These are phyloP conservation scores for Plantago elongata DNA, from an alignment of 257 asterid genomes.

Conservation along the genomic window DNA sequence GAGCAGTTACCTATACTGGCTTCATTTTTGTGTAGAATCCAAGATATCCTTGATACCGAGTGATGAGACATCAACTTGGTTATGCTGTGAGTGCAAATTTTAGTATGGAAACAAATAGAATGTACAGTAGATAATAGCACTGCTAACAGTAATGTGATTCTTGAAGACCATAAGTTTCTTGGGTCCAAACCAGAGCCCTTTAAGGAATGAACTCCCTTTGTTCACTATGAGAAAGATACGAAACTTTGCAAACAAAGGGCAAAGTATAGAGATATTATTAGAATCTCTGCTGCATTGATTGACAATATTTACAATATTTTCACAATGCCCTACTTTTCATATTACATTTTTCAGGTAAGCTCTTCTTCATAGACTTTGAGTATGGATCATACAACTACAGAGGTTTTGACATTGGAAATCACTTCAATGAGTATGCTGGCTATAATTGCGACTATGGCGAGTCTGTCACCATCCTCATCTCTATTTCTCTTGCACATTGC, in stretches of 20 bases:
- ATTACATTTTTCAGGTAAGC: slow-evolving; percentile 54
- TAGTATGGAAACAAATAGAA: background rate
- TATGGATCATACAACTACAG: slow-evolving; percentile 88
- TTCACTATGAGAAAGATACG: slow-evolving; percentile 17
- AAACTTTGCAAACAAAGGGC: slow-evolving; percentile 1
- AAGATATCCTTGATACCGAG: background rate
- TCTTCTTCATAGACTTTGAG: slow-evolving; percentile 95
- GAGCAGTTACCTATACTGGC: slow-evolving; percentile 1
- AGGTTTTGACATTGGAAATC: slow-evolving; percentile 98
- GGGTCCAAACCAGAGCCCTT: slow-evolving; percentile 11
- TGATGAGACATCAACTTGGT: background rate
- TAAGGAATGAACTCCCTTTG: slow-evolving; percentile 7
- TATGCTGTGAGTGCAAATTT: background rate
- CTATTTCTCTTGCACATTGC: slow-evolving; percentile 4
- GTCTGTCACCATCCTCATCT: slow-evolving; percentile 41
- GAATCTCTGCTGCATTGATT: slow-evolving; percentile 6
- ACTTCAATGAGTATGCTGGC: slow-evolving; percentile 98
- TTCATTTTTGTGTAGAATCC: slow-evolving; percentile 7
- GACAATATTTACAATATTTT: slow-evolving; percentile 11
- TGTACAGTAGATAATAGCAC: slow-evolving; percentile 8
- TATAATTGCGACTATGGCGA: slow-evolving; percentile 86
- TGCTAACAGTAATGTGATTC: background rate
- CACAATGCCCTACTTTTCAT: slow-evolving; percentile 20
- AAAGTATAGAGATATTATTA: background rate
- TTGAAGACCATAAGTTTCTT: slow-evolving; percentile 9